Evolutionary conservation across 2,329 filamentous ascomycete species (phyloP).

Genomic region (Hypoxylon sp.): DNA sequence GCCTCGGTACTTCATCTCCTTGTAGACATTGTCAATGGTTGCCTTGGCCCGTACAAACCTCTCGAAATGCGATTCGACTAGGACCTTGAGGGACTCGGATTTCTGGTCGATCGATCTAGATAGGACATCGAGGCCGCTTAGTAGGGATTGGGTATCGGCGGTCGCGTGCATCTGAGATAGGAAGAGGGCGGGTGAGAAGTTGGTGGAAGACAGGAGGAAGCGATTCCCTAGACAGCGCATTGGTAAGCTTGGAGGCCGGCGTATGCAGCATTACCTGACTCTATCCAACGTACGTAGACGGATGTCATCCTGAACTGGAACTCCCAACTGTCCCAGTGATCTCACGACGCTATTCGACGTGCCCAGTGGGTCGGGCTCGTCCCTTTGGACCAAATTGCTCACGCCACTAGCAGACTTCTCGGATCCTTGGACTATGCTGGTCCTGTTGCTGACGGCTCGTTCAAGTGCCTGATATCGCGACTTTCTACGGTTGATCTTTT

Average conservation of each 20-base stretch:
- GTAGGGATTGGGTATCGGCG: conserved; percentile 81
- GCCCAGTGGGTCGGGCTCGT: conserved; percentile 93
- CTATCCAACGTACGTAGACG: conserved; percentile 68
- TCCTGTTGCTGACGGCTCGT: conserved; percentile 72
- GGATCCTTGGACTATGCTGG: conserved; percentile 71
- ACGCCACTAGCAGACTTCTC: conserved; percentile 71
- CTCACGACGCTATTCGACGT: conserved; percentile 85
- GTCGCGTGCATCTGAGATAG: conserved; percentile 89
- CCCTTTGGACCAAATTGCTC: conserved; percentile 83
- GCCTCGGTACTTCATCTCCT: conserved; percentile 87
- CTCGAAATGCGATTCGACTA: conserved; percentile 98
- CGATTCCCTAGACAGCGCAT: conserved; percentile 70
- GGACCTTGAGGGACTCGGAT: conserved; percentile 91
- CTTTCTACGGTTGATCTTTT: conserved; percentile 66
- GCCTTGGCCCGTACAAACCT: conserved; percentile 97
- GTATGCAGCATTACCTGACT: conserved; percentile 15
- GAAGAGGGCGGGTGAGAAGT: conserved; percentile 91
- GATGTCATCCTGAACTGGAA: conserved; percentile 84
- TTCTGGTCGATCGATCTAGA: conserved; percentile 96
- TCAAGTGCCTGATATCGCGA: conserved; percentile 88
- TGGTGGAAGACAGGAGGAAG: conserved; percentile 93
- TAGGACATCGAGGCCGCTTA: conserved; percentile 83
- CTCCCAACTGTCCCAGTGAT: conserved; percentile 76
- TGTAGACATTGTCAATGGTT: conserved; percentile 98
- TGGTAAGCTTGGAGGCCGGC: conserved; percentile 30